Evolutionary conservation across 352 stramenopile genomes (phyloP).

Genomic region (Phytophthora brassicae): DNA sequence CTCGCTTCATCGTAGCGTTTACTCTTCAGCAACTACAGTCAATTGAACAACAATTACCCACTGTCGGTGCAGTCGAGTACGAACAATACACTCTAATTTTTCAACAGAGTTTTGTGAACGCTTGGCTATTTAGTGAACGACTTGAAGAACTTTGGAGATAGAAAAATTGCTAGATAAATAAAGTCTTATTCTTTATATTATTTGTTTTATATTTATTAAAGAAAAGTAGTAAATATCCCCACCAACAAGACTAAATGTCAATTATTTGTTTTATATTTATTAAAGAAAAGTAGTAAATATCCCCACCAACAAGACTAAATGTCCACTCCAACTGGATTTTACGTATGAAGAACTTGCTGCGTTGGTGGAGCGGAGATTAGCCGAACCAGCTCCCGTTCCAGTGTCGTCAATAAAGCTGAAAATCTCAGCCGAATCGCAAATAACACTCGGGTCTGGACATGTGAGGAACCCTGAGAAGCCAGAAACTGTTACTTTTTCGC

Average conservation of each 20-base stretch:
- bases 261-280: conserved; percentile 15
- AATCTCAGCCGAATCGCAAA: conserved; percentile 40
- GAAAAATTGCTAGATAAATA: too few relatives aligned
- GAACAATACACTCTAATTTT: conserved; percentile 26
- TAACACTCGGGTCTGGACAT: conserved; percentile 68
- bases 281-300: not conserved
- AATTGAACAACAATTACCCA: not conserved
- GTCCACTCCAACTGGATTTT: not conserved
- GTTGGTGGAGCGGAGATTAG: conserved; percentile 21
- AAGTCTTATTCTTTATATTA: too few relatives aligned
- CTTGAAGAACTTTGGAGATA: conserved; percentile 27
- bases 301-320: not conserved
- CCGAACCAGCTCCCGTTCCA: conserved; percentile 12
- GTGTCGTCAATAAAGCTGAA: conserved; percentile 20
- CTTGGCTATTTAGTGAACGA: conserved; percentile 28
- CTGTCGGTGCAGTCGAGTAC: conserved; percentile 17
- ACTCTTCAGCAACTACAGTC: conserved; percentile 23
- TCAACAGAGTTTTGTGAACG: conserved; percentile 30
- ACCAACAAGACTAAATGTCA: not conserved
- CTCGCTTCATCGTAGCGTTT: conserved; percentile 22
- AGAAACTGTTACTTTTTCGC: conserved; percentile 37
- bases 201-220: conserved; percentile 5
- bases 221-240: not conserved
- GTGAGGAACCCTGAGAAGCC: conserved; percentile 62
- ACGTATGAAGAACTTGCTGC: not conserved